Conservation (phyloP, 179 eudicot species). For the Monotropa hypopitys region DNA sequence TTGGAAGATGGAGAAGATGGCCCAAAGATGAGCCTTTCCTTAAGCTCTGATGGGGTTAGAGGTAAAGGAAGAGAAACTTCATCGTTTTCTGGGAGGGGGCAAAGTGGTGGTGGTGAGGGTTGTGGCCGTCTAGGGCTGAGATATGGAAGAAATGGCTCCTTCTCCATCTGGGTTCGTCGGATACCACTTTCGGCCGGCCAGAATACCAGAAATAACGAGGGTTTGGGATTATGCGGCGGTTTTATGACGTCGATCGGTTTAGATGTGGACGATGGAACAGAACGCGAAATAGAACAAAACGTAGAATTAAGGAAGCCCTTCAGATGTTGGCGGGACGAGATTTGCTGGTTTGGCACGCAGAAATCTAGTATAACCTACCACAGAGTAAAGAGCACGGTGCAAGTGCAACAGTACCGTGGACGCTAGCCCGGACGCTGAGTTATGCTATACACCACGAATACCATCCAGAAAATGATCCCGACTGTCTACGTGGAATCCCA, state of each 20-base stretch:
- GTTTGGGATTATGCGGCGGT: slow-evolving; percentile 8
- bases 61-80: slow-evolving; percentile 37
- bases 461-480: too few relatives aligned
- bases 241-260: background rate
- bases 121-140: slow-evolving; percentile 21
- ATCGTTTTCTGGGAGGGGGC: slow-evolving; percentile 55
- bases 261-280: background rate
- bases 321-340: too few relatives aligned
- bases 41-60: slow-evolving; percentile 57
- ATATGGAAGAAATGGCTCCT: slow-evolving; percentile 58
- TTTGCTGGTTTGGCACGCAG: background rate
- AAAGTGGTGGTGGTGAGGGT: slow-evolving; percentile 24
- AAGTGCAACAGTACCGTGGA: too few relatives aligned
- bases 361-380: too few relatives aligned
- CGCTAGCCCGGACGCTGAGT: too few relatives aligned
- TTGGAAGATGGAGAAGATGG: slow-evolving; percentile 20
- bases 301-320: too few relatives aligned
- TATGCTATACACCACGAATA: too few relatives aligned
- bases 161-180: slow-evolving; percentile 38
- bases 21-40: slow-evolving; percentile 75
- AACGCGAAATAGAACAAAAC: background rate
- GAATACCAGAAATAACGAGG: background rate
- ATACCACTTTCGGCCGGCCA: slow-evolving; percentile 11
- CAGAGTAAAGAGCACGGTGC: too few relatives aligned
- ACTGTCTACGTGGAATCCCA: too few relatives aligned